phyloP scores from a whole-genome alignment of 2,329 filamentous ascomycete species.

The Venturia aucupariae region DNA sequence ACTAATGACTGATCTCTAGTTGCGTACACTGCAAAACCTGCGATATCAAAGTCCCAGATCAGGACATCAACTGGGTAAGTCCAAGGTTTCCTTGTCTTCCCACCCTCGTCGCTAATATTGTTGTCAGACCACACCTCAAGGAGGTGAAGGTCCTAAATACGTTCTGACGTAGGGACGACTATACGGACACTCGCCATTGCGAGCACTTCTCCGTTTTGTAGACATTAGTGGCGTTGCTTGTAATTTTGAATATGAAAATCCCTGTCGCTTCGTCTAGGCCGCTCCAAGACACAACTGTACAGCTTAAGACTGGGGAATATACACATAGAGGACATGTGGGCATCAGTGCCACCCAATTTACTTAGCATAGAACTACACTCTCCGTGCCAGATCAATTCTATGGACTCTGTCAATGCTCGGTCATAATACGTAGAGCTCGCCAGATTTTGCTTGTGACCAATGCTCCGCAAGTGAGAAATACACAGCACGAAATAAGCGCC shows the following conservation, averaged over 20 bases:
- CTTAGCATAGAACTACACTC: neutral
- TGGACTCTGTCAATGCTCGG: neutral
- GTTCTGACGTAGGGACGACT: constrained; percentile 40
- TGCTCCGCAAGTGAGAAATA: too few relatives aligned
- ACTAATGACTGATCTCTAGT: constrained; percentile 40
- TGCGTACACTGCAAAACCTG: constrained; percentile 99
- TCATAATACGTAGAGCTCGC: too few relatives aligned
- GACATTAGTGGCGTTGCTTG: neutral
- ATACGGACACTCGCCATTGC: neutral
- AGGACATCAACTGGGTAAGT: constrained; percentile 75
- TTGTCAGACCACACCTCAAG: constrained; percentile 69
- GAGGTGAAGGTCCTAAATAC: constrained; percentile 67
- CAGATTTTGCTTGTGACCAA: too few relatives aligned
- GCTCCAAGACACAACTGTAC: neutral
- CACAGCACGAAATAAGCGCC: too few relatives aligned
- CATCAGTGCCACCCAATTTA: neutral
- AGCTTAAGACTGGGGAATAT: neutral
- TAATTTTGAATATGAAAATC: neutral
- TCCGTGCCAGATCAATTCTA: neutral
- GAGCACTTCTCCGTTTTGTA: neutral
- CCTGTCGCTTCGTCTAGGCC: neutral
- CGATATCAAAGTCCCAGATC: constrained; percentile 93
- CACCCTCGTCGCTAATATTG: constrained; percentile 27
- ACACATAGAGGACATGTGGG: neutral
- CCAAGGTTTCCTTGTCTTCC: neutral